These are phyloP conservation scores for Alternaria metachromatica DNA, from an alignment of 2,329 filamentous ascomycete genomes.

Conservation along the genomic window DNA sequence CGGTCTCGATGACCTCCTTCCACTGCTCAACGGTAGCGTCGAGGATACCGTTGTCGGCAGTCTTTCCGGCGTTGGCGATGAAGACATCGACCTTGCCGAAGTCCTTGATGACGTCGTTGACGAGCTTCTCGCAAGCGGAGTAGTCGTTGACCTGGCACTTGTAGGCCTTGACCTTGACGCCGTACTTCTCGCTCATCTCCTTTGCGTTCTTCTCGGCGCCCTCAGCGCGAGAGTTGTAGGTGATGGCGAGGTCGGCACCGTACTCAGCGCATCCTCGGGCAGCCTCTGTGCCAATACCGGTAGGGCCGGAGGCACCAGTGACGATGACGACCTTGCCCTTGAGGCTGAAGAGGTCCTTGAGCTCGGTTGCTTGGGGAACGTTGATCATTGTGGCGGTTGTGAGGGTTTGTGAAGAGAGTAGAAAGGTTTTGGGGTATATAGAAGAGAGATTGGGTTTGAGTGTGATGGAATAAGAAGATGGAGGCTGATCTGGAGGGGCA, in stretches of 20 bases:
- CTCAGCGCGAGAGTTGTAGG: slow-evolving; percentile 67
- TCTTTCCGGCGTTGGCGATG: slow-evolving; percentile 74
- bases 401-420: not conserved
- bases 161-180: slow-evolving; percentile 72
- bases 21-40: slow-evolving; percentile 74
- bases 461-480: slow-evolving; percentile 16
- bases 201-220: slow-evolving; percentile 71
- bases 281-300: slow-evolving; percentile 72
- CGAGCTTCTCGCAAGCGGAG: slow-evolving; percentile 63
- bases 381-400: slow-evolving; percentile 53
- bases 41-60: slow-evolving; percentile 71
- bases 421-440: not conserved
- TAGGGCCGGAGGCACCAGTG: slow-evolving; percentile 65
- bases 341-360: slow-evolving; percentile 63
- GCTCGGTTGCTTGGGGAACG: slow-evolving; percentile 63
- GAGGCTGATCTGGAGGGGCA: slow-evolving; percentile 19
- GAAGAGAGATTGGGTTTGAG: slow-evolving; percentile 13
- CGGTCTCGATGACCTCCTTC: slow-evolving; percentile 81
- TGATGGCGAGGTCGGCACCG: slow-evolving; percentile 70
- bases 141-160: slow-evolving; percentile 67
- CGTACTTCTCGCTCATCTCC: slow-evolving; percentile 65
- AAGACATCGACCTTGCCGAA: slow-evolving; percentile 74
- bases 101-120: slow-evolving; percentile 68
- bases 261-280: slow-evolving; percentile 70
- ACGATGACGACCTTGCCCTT: slow-evolving; percentile 62